Evolutionary conservation across 1,284 basidiomycete genomes (phyloP).

Genomic region (Pseudozyma flocculosa): DNA sequence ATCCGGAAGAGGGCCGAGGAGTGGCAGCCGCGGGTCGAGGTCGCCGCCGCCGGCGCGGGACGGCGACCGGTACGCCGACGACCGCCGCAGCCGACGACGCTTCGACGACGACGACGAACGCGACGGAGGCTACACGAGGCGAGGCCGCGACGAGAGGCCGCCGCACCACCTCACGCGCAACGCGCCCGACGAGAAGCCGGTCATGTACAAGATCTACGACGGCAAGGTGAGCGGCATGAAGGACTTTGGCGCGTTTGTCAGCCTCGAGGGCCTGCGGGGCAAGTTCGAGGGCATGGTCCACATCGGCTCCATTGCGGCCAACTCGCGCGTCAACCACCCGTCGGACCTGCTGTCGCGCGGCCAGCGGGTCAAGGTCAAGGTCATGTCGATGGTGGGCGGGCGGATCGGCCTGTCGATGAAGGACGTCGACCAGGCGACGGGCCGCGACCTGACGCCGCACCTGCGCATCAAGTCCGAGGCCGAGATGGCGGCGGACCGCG

Average conservation of each 20-base stretch:
- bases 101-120: neutral
- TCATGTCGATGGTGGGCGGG: constrained; percentile 76
- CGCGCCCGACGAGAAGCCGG: constrained; percentile 69
- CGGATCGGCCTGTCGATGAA: constrained; percentile 91
- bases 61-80: constrained; percentile 5
- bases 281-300: constrained; percentile 93
- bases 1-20: no score
- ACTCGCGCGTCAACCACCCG: constrained; percentile 74
- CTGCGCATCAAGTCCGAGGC: constrained; percentile 88
- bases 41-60: constrained; percentile 7
- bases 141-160: constrained; percentile 25
- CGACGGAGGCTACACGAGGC: constrained; percentile 4
- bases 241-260: constrained; percentile 94
- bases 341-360: constrained; percentile 80
- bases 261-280: constrained; percentile 80
- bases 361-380: constrained; percentile 82
- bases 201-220: constrained; percentile 91
- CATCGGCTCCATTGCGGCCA: constrained; percentile 82
- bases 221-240: constrained; percentile 82
- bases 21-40: constrained; percentile 3
- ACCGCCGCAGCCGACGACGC: no score
- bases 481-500: constrained; percentile 62
- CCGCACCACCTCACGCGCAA: constrained; percentile 20
- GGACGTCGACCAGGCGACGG: constrained; percentile 89
- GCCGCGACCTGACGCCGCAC: constrained; percentile 87